Conservation (phyloP, 75 land plant genomes). For the Sequoiadendron giganteum region DNA sequence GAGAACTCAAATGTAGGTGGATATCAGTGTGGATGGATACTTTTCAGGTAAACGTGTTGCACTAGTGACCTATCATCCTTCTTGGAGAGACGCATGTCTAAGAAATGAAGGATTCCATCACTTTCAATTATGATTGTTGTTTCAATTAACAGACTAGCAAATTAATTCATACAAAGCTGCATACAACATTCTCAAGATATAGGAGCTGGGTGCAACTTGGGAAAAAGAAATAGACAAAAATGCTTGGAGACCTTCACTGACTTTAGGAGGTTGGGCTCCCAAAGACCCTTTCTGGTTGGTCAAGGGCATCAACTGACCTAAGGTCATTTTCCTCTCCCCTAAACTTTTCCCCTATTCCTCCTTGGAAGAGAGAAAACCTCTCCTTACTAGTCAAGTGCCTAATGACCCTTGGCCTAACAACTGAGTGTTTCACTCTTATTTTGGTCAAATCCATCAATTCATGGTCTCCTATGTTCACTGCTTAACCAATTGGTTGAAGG, state of each 20-base stretch:
- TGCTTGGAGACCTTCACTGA: not conserved
- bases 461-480: not conserved
- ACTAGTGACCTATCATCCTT: too few relatives aligned
- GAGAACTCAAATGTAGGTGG: too few relatives aligned
- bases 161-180: not conserved
- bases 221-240: not conserved
- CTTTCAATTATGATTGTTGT: not conserved
- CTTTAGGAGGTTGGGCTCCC: not conserved
- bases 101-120: too few relatives aligned
- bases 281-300: not conserved
- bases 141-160: not conserved
- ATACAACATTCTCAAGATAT: not conserved
- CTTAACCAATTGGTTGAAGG: not conserved
- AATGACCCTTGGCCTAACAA: not conserved
- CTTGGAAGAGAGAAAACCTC: not conserved
- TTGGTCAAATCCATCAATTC: not conserved
- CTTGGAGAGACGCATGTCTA: too few relatives aligned
- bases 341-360: not conserved
- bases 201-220: not conserved
- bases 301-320: not conserved
- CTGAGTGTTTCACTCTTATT: not conserved
- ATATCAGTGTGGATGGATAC: too few relatives aligned
- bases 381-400: not conserved
- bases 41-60: too few relatives aligned
- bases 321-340: not conserved